Conservation (phyloP, 257 asterid genomes). For the Primulina tabacum region DNA sequence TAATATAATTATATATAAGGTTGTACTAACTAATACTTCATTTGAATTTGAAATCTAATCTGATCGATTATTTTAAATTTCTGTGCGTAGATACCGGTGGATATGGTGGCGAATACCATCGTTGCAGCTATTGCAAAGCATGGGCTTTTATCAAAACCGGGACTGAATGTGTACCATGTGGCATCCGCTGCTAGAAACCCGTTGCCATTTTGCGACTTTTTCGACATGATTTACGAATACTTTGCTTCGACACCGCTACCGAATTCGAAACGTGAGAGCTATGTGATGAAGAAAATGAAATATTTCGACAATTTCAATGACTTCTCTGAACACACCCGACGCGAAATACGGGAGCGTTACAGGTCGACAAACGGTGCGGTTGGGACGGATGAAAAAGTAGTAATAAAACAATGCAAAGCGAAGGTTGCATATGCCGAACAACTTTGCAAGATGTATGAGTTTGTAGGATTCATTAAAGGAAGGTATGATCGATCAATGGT, state of each 20-base stretch:
- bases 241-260: conserved; percentile 24
- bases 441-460: conserved; percentile 38
- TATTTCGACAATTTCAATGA: conserved; percentile 27
- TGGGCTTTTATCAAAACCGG: conserved; percentile 17
- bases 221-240: conserved; percentile 26
- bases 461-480: conserved; percentile 29
- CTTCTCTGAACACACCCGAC: conserved; percentile 26
- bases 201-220: conserved; percentile 15
- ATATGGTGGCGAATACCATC: conserved; percentile 39
- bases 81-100: conserved; percentile 38
- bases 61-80: no score
- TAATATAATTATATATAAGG: no score
- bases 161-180: conserved; percentile 33
- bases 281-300: conserved; percentile 1
- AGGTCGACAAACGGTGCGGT: background rate
- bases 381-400: background rate
- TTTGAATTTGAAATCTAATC: background rate
- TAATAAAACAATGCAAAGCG: conserved; percentile 23
- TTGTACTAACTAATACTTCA: background rate
- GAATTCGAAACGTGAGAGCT: background rate
- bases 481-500: conserved; percentile 17
- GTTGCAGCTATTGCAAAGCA: conserved; percentile 47
- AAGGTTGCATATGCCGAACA: conserved; percentile 32
- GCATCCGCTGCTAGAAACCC: conserved; percentile 33
- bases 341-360: background rate